Evolutionary conservation across 371 early-diverging fungal genomes (phyloP), one percentile per base, ranked within the genome.

Genomic region (Apophysomyces variabilis): DNA sequence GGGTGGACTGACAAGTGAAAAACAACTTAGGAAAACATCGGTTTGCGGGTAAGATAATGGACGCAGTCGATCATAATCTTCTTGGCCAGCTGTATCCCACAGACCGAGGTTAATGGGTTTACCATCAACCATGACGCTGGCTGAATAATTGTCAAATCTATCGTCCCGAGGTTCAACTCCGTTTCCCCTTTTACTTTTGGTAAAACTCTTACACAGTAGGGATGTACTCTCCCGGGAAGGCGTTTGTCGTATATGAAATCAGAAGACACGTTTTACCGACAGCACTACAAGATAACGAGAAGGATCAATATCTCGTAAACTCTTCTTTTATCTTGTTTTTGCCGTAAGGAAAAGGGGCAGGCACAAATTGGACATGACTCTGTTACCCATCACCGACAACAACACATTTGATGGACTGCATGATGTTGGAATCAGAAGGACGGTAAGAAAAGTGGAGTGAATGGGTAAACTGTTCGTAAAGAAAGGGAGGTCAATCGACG

Each of bases 71-170:
- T 98, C 97, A 79, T 96, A 98, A 80, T 97, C 97, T 82, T 99
- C 99, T 82, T 99, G 99, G 50, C 95, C 98, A 61, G 99, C 97
- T 12, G 98, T 99, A 90, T 99, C 99, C 99, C 98, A 99, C 57
- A 98, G 89, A 36, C 96, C 96, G 32, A 99, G 83, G 81, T 94
- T 96, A 72, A 98, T 95, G 57, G 90, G 92, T 79, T 93, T 92
- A 65, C 96, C 96, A 79, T 98, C 98, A 12, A 98, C 92, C 90
- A 92, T 89, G 39, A 97, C 93, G 80, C 95, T 95, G 60, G 93
- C 93, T 57, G 94, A 94, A 76, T 96, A 95, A 85, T 96, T 99
- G 77, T 99, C 99, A 78, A 98, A 98, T 37, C 92, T 92, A 70
- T 26, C 7, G 54, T 26, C 7, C 58, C 46, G 58, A 38, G 58